Percentiles rank a stretch among this genome's conserved stretches.
These are phyloP conservation scores for Cymodocea nodosa DNA, from an alignment of 116 monocot genomes.

Conservation along the genomic window DNA sequence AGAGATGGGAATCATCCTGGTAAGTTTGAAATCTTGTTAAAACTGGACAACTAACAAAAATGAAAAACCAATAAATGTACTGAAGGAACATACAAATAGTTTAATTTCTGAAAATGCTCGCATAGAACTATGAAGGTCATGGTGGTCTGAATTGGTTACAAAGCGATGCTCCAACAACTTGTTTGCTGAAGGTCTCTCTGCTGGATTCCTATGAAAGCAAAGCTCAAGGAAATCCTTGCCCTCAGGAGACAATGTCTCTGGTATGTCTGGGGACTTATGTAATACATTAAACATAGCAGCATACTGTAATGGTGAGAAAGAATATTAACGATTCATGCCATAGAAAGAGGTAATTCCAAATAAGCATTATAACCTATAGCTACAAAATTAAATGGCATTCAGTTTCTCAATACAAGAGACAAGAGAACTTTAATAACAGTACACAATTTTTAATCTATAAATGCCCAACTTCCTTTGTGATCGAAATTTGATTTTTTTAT, in stretches of 20 bases:
- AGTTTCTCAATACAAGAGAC: no score
- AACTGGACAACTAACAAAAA: not conserved
- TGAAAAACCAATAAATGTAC: not conserved
- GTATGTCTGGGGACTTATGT: conserved; percentile 58
- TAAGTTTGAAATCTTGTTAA: not conserved
- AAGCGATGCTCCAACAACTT: conserved; percentile 67
- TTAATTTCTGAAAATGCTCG: conserved; percentile 36
- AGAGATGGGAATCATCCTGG: conserved; percentile 8
- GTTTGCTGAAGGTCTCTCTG: conserved; percentile 70
- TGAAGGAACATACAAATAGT: conserved; percentile 9
- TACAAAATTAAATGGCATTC: no score
- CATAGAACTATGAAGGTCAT: conserved; percentile 34
- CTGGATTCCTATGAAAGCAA: conserved; percentile 79
- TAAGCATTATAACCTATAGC: no score
- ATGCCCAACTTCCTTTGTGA: no score
- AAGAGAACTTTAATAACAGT: no score
- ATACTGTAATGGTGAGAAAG: conserved; percentile 25
- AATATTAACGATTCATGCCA: not conserved
- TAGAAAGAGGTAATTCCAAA: not conserved
- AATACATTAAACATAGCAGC: conserved; percentile 94
- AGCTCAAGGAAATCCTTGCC: conserved; percentile 71
- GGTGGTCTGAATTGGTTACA: conserved; percentile 30
- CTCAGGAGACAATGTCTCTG: conserved; percentile 67
- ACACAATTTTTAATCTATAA: no score
- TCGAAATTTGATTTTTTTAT: no score